These are phyloP conservation scores for Filobasidium wieringae DNA, from an alignment of 768 basidiomycete species.

Conservation along the genomic window DNA sequence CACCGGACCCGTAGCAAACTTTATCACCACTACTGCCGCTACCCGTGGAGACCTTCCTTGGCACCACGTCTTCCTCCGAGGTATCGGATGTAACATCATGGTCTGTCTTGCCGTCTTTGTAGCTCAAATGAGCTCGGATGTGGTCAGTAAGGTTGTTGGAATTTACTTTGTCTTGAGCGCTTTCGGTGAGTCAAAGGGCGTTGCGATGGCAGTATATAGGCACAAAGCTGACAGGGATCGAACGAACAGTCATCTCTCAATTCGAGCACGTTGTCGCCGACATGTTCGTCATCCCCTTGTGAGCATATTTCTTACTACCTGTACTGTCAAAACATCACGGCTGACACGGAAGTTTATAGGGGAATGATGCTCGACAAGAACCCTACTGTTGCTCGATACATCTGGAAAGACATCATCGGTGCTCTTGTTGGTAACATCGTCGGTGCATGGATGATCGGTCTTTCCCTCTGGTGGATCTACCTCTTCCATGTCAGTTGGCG, in stretches of 20 bases:
- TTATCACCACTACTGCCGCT: slow-evolving; percentile 2
- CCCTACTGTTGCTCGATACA: not conserved
- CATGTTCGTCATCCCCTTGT: slow-evolving; percentile 12
- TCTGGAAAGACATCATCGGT: slow-evolving; percentile 6
- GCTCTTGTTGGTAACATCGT: slow-evolving; percentile 12
- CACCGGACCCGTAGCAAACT: not conserved
- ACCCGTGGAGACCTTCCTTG: slow-evolving; percentile 1
- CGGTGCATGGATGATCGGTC: not conserved
- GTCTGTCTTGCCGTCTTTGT: slow-evolving; percentile 9
- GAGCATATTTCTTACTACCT: not conserved
- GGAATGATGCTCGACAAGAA: slow-evolving; percentile 7
- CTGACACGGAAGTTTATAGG: not conserved
- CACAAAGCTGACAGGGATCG: not conserved
- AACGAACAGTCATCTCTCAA: slow-evolving; percentile 4
- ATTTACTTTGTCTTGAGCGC: slow-evolving; percentile 8
- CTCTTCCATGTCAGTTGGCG: not conserved
- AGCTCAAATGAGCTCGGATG: not conserved
- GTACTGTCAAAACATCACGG: not conserved
- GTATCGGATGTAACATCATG: slow-evolving; percentile 13
- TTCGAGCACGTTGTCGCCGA: slow-evolving; percentile 14
- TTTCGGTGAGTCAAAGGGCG: slow-evolving; percentile 1
- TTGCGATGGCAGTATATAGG: too few species aligned
- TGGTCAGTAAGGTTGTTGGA: slow-evolving; percentile 7
- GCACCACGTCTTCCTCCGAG: slow-evolving; percentile 10
- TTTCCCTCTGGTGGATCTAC: slow-evolving; percentile 10